phyloP scores from a whole-genome alignment of 1,284 basidiomycete genomes.

The Athelia psychrophila region DNA sequence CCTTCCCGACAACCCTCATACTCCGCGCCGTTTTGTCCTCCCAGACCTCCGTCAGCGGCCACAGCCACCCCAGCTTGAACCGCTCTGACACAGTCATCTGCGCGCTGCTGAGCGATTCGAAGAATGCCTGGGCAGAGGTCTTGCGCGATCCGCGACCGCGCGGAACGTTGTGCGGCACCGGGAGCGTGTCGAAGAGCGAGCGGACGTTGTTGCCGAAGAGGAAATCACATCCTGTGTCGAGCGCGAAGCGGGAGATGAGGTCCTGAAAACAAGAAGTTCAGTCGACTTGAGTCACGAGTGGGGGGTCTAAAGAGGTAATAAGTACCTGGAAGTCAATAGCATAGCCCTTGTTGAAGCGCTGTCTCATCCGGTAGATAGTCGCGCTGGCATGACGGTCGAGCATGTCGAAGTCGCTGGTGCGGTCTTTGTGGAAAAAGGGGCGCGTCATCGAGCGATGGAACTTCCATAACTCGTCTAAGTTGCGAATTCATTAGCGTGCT shows the following conservation, averaged over 20 bases:
- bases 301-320: too few species aligned
- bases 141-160: neutral
- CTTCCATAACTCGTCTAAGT: conserved; percentile 51
- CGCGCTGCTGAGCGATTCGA: conserved; percentile 5
- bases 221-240: conserved; percentile 39
- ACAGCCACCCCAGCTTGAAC: conserved; percentile 3
- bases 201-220: conserved; percentile 37
- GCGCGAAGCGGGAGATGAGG: conserved; percentile 33
- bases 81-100: conserved; percentile 3
- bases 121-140: conserved; percentile 5
- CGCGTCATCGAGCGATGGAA: conserved; percentile 59
- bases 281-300: too few species aligned
- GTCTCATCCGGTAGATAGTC: conserved; percentile 32
- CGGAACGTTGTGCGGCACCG: conserved; percentile 23
- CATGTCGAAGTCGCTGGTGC: conserved; percentile 51
- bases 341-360: conserved; percentile 28
- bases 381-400: conserved; percentile 45
- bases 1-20: conserved; percentile 14
- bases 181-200: conserved; percentile 26
- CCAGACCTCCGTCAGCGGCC: conserved; percentile 17
- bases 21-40: conserved; percentile 14
- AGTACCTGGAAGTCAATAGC: conserved; percentile 35
- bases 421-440: conserved; percentile 54
- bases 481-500: neutral
- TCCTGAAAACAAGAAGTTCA: conserved; percentile 26